Evolutionary conservation across 768 basidiomycete genomes (phyloP).

Genomic region (Coprinopsis cinerea): DNA sequence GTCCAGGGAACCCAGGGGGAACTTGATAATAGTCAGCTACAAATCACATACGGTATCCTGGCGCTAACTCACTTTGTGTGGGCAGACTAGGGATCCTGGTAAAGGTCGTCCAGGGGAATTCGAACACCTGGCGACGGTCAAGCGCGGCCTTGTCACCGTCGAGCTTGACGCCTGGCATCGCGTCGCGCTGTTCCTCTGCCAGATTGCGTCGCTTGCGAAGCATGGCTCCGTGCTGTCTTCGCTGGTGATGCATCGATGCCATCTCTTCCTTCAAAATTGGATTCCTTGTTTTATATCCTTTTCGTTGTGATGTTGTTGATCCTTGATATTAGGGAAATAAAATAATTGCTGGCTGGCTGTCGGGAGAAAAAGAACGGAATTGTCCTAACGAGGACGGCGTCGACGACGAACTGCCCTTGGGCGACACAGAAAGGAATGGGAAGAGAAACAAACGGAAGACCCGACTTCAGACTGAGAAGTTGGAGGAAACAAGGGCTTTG

Average conservation of each 20-base stretch:
- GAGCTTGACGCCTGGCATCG: background rate
- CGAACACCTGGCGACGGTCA: background rate
- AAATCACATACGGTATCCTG: background rate
- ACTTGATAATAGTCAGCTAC: background rate
- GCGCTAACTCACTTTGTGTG: background rate
- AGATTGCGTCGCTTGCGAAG: constrained; percentile 4
- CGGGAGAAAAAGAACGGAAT: constrained; percentile 5
- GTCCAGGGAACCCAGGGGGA: background rate
- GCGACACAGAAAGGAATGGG: background rate
- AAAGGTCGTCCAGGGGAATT: background rate
- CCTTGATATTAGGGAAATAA: too few relatives aligned
- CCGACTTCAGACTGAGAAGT: background rate
- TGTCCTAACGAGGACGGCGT: constrained; percentile 8
- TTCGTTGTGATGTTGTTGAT: background rate
- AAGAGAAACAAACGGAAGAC: background rate
- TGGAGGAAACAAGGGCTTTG: background rate
- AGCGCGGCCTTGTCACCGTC: background rate
- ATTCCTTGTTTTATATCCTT: background rate
- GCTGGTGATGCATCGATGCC: background rate
- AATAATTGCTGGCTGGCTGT: background rate
- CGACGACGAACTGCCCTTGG: background rate
- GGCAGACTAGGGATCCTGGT: background rate
- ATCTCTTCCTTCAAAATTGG: background rate
- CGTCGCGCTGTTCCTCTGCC: background rate
- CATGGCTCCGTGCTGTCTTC: constrained; percentile 1